A percentile compares a stretch with the other conserved stretches of the same genome.
Evolutionary conservation across 1,139 yeast genomes (phyloP).

Genomic region (Wickerhamomyces sp.): DNA sequence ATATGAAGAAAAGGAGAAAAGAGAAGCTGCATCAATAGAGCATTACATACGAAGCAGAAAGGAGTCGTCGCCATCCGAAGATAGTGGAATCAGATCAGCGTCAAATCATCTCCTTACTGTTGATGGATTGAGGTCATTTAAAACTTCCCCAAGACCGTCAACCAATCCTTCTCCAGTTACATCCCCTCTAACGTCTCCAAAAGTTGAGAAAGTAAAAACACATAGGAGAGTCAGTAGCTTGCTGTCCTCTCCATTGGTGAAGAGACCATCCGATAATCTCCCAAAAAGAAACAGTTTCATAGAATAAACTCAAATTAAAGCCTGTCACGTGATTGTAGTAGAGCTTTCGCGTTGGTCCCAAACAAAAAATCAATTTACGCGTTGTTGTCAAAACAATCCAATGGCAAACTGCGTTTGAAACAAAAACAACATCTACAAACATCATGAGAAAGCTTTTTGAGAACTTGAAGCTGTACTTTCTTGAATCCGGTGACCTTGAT

Average conservation of each 20-base stretch:
- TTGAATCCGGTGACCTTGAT: conserved; percentile 32
- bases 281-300: conserved; percentile 13
- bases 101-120: conserved; percentile 6
- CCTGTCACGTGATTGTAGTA: not conserved
- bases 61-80: not conserved
- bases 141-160: conserved; percentile 17
- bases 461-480: conserved; percentile 36
- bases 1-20: conserved; percentile 12
- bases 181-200: conserved; percentile 9
- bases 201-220: not conserved
- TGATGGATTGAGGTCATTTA: conserved; percentile 20
- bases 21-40: conserved; percentile 13
- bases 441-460: conserved; percentile 30
- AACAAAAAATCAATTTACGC: too few species aligned
- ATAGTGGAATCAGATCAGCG: not conserved
- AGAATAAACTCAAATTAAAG: too few species aligned
- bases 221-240: not conserved
- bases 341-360: too few species aligned
- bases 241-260: conserved; percentile 2
- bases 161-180: conserved; percentile 11
- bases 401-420: not conserved
- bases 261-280: conserved; percentile 17
- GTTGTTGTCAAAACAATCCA: too few species aligned
- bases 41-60: conserved; percentile 8
- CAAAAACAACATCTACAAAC: not conserved